Percentiles rank a stretch among this genome's conserved stretches.
These are phyloP conservation scores for Williopsis jadinii DNA, from an alignment of 1,139 yeast genomes.

Conservation along the genomic window DNA sequence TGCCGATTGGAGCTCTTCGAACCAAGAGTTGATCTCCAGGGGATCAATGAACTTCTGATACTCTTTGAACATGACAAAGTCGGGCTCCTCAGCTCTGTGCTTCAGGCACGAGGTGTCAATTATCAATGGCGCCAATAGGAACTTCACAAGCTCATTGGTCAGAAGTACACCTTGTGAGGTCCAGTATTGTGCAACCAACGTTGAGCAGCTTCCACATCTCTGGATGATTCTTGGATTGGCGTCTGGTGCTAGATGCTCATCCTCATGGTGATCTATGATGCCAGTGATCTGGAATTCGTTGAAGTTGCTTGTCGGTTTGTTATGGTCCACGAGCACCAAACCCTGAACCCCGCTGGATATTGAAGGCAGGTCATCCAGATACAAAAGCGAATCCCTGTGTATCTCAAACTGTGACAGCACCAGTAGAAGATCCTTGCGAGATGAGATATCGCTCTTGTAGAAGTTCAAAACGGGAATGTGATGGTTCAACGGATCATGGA, in stretches of 20 bases:
- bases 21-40: slow-evolving; percentile 13
- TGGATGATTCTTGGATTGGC: slow-evolving; percentile 55
- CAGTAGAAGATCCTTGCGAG: slow-evolving; percentile 64
- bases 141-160: slow-evolving; percentile 32
- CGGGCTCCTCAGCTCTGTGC: slow-evolving; percentile 50
- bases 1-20: slow-evolving; percentile 35
- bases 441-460: slow-evolving; percentile 51
- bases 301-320: slow-evolving; percentile 34
- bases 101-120: slow-evolving; percentile 66
- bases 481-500: slow-evolving; percentile 17
- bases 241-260: slow-evolving; percentile 43
- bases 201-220: slow-evolving; percentile 71
- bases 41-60: slow-evolving; percentile 6
- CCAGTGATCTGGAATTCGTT: slow-evolving; percentile 32
- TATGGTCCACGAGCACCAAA: slow-evolving; percentile 79
- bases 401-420: slow-evolving; percentile 46
- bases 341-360: slow-evolving; percentile 22
- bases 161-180: slow-evolving; percentile 22
- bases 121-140: slow-evolving; percentile 61
- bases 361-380: slow-evolving; percentile 49
- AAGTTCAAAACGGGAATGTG: slow-evolving; percentile 66
- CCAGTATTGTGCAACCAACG: slow-evolving; percentile 66
- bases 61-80: slow-evolving; percentile 32
- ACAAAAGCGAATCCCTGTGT: slow-evolving; percentile 44
- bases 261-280: slow-evolving; percentile 84